These are phyloP conservation scores for Pilasporangium apinafurcum DNA, from an alignment of 352 stramenopile genomes.

Conservation along the genomic window DNA sequence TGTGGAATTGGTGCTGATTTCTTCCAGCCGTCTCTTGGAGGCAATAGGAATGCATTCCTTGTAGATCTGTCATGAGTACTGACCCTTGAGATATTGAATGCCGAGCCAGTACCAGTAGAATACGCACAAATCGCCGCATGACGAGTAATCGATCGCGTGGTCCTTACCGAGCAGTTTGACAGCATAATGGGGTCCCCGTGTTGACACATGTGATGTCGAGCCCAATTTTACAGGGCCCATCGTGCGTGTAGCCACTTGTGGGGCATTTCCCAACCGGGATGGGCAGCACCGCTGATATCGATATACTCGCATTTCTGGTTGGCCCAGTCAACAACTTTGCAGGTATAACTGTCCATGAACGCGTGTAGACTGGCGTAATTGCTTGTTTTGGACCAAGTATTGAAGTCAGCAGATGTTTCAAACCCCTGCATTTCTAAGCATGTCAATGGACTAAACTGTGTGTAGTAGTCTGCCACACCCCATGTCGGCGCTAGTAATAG, in stretches of 20 bases:
- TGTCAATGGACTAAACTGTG: slow-evolving; percentile 36
- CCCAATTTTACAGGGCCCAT: slow-evolving; percentile 36
- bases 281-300: slow-evolving; percentile 14
- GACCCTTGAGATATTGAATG: slow-evolving; percentile 31
- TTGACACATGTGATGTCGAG: slow-evolving; percentile 29
- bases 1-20: too few relatives aligned
- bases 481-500: slow-evolving; percentile 28
- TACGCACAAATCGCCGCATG: slow-evolving; percentile 23
- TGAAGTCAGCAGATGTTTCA: slow-evolving; percentile 32
- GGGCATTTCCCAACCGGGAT: slow-evolving; percentile 19
- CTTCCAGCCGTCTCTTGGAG: too few relatives aligned
- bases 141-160: slow-evolving; percentile 29
- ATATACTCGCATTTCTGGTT: slow-evolving; percentile 31
- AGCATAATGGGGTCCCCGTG: slow-evolving; percentile 26
- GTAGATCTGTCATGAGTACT: slow-evolving; percentile 56
- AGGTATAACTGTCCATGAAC: slow-evolving; percentile 10
- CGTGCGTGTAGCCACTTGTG: slow-evolving; percentile 43
- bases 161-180: slow-evolving; percentile 24
- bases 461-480: slow-evolving; percentile 20
- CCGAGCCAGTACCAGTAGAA: slow-evolving; percentile 38
- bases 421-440: slow-evolving; percentile 44
- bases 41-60: slow-evolving; percentile 50
- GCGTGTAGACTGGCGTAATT: slow-evolving; percentile 5
- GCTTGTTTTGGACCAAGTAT: slow-evolving; percentile 10
- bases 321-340: slow-evolving; percentile 4